These are phyloP conservation scores for Pneumocystis carinii DNA, from an alignment of 1,139 yeast species.

Conservation along the genomic window DNA sequence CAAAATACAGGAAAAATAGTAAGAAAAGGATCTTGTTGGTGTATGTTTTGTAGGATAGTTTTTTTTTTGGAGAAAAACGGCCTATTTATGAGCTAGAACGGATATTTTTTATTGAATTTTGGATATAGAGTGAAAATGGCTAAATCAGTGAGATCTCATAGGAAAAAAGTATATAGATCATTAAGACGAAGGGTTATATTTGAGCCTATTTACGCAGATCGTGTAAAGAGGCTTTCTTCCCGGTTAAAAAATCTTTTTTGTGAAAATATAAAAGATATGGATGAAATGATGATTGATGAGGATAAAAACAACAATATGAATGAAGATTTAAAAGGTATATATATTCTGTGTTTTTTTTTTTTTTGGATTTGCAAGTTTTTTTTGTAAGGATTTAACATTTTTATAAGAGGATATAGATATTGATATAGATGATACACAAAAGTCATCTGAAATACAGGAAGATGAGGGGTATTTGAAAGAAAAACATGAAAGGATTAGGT, in stretches of 20 bases:
- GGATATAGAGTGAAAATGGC: constrained; percentile 2
- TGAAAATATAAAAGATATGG: neutral
- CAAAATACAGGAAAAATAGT: too few relatives aligned
- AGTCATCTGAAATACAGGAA: neutral
- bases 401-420: neutral
- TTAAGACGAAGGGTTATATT: constrained; percentile 3
- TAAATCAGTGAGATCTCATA: constrained; percentile 7
- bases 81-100: neutral
- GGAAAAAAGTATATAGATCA: constrained; percentile 7
- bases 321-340: neutral
- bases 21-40: too few relatives aligned
- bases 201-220: neutral
- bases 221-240: neutral
- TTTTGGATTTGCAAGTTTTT: neutral
- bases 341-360: neutral
- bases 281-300: neutral
- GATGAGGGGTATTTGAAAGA: too few relatives aligned
- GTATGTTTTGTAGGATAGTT: neutral
- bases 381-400: neutral
- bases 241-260: neutral
- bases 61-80: neutral
- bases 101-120: neutral
- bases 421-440: neutral
- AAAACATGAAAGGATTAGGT: neutral
- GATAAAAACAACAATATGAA: neutral